phyloP scores from a whole-genome alignment of 371 early-diverging fungal genomes.

The Mucor mucedo region DNA sequence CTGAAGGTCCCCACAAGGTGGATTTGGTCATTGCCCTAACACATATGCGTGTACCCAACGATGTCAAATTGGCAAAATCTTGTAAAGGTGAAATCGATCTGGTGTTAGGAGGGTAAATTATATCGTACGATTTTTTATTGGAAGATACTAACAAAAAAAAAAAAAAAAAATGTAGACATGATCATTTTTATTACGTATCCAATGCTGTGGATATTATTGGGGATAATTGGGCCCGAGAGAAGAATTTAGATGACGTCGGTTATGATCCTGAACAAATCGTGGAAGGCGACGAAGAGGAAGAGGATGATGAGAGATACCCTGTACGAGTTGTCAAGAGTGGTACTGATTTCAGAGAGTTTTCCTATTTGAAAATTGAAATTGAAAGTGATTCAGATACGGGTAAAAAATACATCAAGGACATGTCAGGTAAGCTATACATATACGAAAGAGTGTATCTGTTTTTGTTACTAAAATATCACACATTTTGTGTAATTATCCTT shows the following conservation, averaged over 20 bases:
- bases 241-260: constrained; percentile 34
- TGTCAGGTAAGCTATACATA: constrained; percentile 30
- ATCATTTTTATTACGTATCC: constrained; percentile 65
- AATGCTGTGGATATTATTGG: constrained; percentile 45
- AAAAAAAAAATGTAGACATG: constrained; percentile 48
- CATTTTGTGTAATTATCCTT: background rate
- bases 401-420: constrained; percentile 26
- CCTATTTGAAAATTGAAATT: constrained; percentile 44
- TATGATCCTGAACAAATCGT: constrained; percentile 36
- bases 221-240: constrained; percentile 36
- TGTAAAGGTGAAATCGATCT: constrained; percentile 60
- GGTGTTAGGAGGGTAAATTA: constrained; percentile 59
- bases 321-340: constrained; percentile 65
- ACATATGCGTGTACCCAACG: constrained; percentile 71
- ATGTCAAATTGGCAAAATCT: constrained; percentile 51
- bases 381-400: constrained; percentile 20
- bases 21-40: constrained; percentile 68
- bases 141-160: too few species aligned
- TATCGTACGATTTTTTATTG: background rate
- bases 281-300: constrained; percentile 17
- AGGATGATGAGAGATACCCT: constrained; percentile 24
- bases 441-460: constrained; percentile 1
- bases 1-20: constrained; percentile 37
- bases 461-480: background rate
- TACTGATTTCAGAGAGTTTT: constrained; percentile 68